These are phyloP conservation scores for Corymbia citriodora DNA, from an alignment of 441 rosid genomes.

Conservation along the genomic window DNA sequence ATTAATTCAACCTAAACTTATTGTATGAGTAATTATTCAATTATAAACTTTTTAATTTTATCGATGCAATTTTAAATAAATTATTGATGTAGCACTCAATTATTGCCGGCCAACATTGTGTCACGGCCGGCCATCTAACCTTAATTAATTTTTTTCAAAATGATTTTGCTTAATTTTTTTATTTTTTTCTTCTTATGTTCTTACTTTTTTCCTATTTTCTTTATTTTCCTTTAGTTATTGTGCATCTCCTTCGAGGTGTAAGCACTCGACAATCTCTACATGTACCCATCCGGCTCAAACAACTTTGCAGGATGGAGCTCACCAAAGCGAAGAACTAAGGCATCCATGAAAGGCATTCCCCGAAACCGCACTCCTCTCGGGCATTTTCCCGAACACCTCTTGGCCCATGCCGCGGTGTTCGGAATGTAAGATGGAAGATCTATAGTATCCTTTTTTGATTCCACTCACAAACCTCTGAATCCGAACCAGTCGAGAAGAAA, in stretches of 20 bases:
- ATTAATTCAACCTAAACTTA: background rate
- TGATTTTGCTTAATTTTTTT: rapidly evolving
- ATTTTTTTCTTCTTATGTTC: background rate
- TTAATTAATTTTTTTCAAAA: background rate
- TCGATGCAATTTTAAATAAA: rapidly evolving
- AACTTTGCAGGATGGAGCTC: background rate
- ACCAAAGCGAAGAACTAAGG: background rate
- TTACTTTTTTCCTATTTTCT: too few species aligned
- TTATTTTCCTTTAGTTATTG: too few species aligned
- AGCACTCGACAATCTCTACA: background rate
- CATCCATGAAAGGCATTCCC: background rate
- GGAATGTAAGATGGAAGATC: background rate
- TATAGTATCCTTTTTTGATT: background rate
- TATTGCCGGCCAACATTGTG: rapidly evolving
- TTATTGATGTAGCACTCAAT: background rate
- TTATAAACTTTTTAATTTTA: background rate
- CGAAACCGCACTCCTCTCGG: background rate
- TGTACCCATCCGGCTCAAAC: background rate
- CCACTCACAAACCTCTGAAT: background rate
- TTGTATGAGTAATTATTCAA: rapidly evolving
- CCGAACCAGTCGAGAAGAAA: background rate
- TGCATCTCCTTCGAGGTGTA: background rate
- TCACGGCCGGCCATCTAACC: rapidly evolving
- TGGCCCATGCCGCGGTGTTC: background rate
- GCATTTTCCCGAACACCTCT: background rate